Evolutionary conservation across 148 eudicot genomes (phyloP).

Genomic region (Limonium bicolor): DNA sequence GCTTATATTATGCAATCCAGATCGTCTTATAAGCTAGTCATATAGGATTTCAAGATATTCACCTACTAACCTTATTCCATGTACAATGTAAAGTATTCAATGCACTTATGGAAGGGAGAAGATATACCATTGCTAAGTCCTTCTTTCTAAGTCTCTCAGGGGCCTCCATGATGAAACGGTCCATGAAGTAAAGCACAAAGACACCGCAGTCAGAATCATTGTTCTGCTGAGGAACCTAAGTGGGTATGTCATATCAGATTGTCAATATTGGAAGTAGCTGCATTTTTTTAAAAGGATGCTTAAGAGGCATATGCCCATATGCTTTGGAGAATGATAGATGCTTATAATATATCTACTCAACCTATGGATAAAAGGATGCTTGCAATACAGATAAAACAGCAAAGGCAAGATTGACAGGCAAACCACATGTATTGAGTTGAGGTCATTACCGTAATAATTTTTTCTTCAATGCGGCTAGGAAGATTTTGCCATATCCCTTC

Average conservation of each 20-base stretch:
- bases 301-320: too few species aligned
- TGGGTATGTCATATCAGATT: too few species aligned
- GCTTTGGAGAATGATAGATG: too few species aligned
- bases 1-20: too few species aligned
- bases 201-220: slow-evolving; percentile 90
- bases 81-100: too few species aligned
- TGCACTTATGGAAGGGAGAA: background rate
- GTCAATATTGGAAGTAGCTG: too few species aligned
- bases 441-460: slow-evolving; percentile 33
- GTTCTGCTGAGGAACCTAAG: slow-evolving; percentile 90
- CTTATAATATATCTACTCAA: too few species aligned
- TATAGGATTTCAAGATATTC: too few species aligned
- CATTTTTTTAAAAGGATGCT: too few species aligned
- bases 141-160: slow-evolving; percentile 48
- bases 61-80: too few species aligned
- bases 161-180: slow-evolving; percentile 66
- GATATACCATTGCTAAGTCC: slow-evolving; percentile 35
- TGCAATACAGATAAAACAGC: background rate
- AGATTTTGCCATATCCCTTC: slow-evolving; percentile 36
- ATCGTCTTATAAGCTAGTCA: too few species aligned
- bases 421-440: background rate
- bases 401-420: background rate
- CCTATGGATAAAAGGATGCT: background rate
- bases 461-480: slow-evolving; percentile 29
- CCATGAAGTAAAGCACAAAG: slow-evolving; percentile 80